phyloP scores from a whole-genome alignment of 1,284 basidiomycete species.

The Puccinia novopanici region DNA sequence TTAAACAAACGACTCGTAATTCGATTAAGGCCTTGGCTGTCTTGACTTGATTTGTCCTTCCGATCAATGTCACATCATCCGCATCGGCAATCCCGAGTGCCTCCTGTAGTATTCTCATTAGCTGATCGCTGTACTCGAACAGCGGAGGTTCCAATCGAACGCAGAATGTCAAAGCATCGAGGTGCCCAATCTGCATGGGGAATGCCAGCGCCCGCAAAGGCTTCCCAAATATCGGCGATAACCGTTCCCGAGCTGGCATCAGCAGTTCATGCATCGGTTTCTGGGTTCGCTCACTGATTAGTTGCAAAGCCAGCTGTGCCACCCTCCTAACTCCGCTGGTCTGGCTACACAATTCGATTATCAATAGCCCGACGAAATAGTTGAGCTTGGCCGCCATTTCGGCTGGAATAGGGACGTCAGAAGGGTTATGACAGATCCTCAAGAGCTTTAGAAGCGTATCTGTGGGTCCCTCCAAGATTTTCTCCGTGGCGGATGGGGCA shows the following conservation, averaged over 20 bases:
- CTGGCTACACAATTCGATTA: constrained; percentile 83
- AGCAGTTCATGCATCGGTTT: constrained; percentile 77
- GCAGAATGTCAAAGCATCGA: constrained; percentile 93
- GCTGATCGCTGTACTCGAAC: constrained; percentile 73
- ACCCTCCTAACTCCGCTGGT: constrained; percentile 83
- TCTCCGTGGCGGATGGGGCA: constrained; percentile 84
- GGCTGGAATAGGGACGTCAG: constrained; percentile 58
- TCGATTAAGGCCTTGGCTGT: constrained; percentile 80
- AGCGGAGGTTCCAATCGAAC: constrained; percentile 61
- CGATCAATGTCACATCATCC: constrained; percentile 78
- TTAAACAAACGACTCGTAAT: constrained; percentile 92
- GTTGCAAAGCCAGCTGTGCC: constrained; percentile 77
- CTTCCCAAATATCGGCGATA: constrained; percentile 90
- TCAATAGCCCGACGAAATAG: constrained; percentile 78
- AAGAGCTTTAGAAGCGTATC: constrained; percentile 78
- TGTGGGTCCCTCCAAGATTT: constrained; percentile 76
- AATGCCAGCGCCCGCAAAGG: constrained; percentile 95
- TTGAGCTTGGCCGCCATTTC: constrained; percentile 61
- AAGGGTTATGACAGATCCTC: constrained; percentile 67
- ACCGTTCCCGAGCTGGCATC: constrained; percentile 79
- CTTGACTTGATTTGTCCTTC: constrained; percentile 73
- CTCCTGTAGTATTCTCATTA: constrained; percentile 88
- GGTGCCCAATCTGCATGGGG: constrained; percentile 95
- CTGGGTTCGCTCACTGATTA: constrained; percentile 75
- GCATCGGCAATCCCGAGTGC: constrained; percentile 93